A percentile compares a stretch with the other conserved stretches of the same genome.
Evolutionary conservation across 148 eudicot species (phyloP).

Genomic region (Fagopyrum esculentum): DNA sequence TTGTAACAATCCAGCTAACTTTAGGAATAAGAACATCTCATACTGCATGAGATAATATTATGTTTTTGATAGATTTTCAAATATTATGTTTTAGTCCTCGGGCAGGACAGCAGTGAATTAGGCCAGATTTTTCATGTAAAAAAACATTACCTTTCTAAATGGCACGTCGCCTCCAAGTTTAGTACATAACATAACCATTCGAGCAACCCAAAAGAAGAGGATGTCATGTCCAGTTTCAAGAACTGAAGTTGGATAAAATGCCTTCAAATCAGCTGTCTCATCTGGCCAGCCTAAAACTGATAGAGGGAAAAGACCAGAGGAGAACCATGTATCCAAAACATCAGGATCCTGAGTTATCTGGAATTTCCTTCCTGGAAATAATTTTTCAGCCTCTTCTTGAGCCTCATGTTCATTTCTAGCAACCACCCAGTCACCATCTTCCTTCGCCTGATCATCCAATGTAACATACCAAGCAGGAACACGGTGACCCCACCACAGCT

Average conservation of each 20-base stretch:
- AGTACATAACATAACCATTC: conserved; percentile 89
- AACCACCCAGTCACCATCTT: conserved; percentile 88
- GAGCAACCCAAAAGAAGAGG: conserved; percentile 96
- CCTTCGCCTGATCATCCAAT: conserved; percentile 71
- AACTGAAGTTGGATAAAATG: conserved; percentile 83
- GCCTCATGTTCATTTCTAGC: conserved; percentile 78
- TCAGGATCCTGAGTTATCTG: conserved; percentile 83
- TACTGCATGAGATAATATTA: neutral
- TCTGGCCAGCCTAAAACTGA: conserved; percentile 97
- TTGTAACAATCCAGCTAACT: too few species aligned
- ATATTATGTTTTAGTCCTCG: too few species aligned
- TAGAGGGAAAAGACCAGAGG: conserved; percentile 86
- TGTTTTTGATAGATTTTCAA: too few species aligned
- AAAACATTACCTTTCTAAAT: conserved; percentile 54
- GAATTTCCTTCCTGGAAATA: conserved; percentile 55
- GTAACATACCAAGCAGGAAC: conserved; percentile 94
- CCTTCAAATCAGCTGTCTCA: conserved; percentile 69
- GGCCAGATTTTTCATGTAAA: neutral
- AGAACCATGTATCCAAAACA: conserved; percentile 96
- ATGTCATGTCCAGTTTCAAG: conserved; percentile 99
- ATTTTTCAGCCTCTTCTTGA: conserved; percentile 42
- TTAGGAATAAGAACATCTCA: neutral
- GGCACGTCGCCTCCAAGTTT: conserved; percentile 88
- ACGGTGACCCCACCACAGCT: conserved; percentile 99
- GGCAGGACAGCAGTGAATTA: neutral